Evolutionary conservation across 352 stramenopile genomes (phyloP).

Genomic region (Phytophthora agathidicida): DNA sequence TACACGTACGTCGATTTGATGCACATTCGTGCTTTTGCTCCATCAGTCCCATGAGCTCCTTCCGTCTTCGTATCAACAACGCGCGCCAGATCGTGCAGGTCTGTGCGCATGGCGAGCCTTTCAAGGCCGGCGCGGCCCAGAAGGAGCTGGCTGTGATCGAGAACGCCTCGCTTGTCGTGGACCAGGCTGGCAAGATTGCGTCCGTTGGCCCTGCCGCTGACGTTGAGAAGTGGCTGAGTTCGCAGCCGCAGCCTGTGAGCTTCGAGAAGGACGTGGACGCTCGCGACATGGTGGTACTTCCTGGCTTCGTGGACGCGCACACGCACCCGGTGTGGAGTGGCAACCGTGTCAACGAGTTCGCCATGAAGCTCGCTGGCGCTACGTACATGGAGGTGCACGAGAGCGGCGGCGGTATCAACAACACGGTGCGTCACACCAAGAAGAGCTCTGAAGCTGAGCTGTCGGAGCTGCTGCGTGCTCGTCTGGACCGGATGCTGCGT

Average conservation of each 20-base stretch:
- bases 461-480: slow-evolving; percentile 44
- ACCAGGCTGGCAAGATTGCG: slow-evolving; percentile 58
- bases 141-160: slow-evolving; percentile 67
- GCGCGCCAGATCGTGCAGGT: slow-evolving; percentile 79
- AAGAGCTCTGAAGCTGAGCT: slow-evolving; percentile 73
- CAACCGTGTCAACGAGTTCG: slow-evolving; percentile 87
- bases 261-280: slow-evolving; percentile 81
- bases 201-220: slow-evolving; percentile 61
- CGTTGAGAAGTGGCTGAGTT: slow-evolving; percentile 58
- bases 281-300: slow-evolving; percentile 70
- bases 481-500: slow-evolving; percentile 78
- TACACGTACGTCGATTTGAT: slow-evolving; percentile 22
- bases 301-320: slow-evolving; percentile 82
- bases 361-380: slow-evolving; percentile 85
- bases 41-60: slow-evolving; percentile 62
- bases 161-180: slow-evolving; percentile 65
- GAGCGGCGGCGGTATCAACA: slow-evolving; percentile 81
- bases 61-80: slow-evolving; percentile 71
- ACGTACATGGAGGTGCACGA: slow-evolving; percentile 89
- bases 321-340: slow-evolving; percentile 87
- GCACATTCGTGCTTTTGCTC: slow-evolving; percentile 29
- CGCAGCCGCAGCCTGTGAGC: slow-evolving; percentile 61
- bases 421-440: slow-evolving; percentile 75
- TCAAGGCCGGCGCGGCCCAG: slow-evolving; percentile 71
- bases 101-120: slow-evolving; percentile 59